Evolutionary conservation across 2,329 filamentous ascomycete species (phyloP), one percentile per base, ranked within the genome.

Genomic region (Phialophora verrucosa): DNA sequence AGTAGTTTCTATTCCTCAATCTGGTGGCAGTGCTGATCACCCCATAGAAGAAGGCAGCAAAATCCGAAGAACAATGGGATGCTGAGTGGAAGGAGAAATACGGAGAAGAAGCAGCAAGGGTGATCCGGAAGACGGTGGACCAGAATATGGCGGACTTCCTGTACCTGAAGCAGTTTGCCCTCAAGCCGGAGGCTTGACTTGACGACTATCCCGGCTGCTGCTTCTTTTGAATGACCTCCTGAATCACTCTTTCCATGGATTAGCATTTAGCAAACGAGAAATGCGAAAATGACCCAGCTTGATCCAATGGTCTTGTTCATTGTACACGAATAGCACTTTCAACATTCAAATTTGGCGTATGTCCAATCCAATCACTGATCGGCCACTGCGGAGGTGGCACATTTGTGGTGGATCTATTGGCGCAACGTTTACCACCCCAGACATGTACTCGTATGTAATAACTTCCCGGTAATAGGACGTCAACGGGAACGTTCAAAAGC

Each of bases 141-240:
- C 81, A 79, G 61, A 87, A 86, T 74, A 83, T 88, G 74, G 81
- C 78, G 64, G 83, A 88, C 74, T 89, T 89, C 74, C 82, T 87
- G 73, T 88, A 89, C 73, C 73, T 89, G 78, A 89, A 88, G 83
- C 84, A 87, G 73, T 89, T 87, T 75, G 85, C 85, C 69, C 82
- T 89, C 76, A 86, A 84, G 76, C 78, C 80, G 65, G 17, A 35
- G 32, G 25, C 14, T 29, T 42, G 27, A 35, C 7, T n/a, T 44
- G 4, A n/a, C 25, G 59, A 32, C 20, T 61, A 32, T 35, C 57
- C 10, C 25, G 3, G 44, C 7, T 50, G 27, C n/a, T 35, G n/a
- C 42, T 59, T 11, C 14, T 50, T 20, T 32, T 14, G 10, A 32
- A 31, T 25, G 42, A 50, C 25, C 42, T n/a, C 25, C 57, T 51